Evolutionary conservation across 1,139 yeast genomes (phyloP).

Genomic region (Saccharomycopsis crataegensis): DNA sequence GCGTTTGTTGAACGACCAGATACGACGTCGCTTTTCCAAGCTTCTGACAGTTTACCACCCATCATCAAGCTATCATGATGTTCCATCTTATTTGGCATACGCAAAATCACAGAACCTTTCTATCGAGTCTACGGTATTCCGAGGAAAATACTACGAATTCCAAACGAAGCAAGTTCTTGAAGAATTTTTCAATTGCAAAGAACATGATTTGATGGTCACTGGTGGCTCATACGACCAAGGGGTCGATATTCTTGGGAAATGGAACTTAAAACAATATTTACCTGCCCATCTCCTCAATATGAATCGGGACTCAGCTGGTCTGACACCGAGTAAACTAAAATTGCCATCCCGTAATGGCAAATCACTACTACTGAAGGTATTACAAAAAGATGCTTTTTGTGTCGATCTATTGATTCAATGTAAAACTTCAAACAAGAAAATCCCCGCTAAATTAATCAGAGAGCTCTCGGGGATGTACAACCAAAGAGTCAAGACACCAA

Average conservation of each 20-base stretch:
- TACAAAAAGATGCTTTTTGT: background rate
- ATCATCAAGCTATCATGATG: slow-evolving; percentile 1
- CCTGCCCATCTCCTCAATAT: background rate
- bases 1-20: too few relatives aligned
- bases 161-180: slow-evolving; percentile 10
- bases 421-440: slow-evolving; percentile 11
- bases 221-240: slow-evolving; percentile 20
- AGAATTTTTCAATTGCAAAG: slow-evolving; percentile 1
- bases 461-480: slow-evolving; percentile 12
- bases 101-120: slow-evolving; percentile 8
- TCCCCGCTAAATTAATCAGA: slow-evolving; percentile 10
- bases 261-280: slow-evolving; percentile 15
- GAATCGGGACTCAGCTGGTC: background rate
- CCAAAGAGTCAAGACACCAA: background rate
- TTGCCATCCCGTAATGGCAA: background rate
- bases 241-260: slow-evolving; percentile 14
- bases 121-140: slow-evolving; percentile 7
- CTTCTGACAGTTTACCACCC: too few relatives aligned
- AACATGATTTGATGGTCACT: slow-evolving; percentile 2
- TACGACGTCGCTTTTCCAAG: too few relatives aligned
- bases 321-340: background rate
- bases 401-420: slow-evolving; percentile 14
- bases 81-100: slow-evolving; percentile 8
- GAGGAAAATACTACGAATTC: slow-evolving; percentile 17
- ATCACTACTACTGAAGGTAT: background rate